phyloP scores from a whole-genome alignment of 768 basidiomycete genomes.

The Russula griseocarnosa region DNA sequence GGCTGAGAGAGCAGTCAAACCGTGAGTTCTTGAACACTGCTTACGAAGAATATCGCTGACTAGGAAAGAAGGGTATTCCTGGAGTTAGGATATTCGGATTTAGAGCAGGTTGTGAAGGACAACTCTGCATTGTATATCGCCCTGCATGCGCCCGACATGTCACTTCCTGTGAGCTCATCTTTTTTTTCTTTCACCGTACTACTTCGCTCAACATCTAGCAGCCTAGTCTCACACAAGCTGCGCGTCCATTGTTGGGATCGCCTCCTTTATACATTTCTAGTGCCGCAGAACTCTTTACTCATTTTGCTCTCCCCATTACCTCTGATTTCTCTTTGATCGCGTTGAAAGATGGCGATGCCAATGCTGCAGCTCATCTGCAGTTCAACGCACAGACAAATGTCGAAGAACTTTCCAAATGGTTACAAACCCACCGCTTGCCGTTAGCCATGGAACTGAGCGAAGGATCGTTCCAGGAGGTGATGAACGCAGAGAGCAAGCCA shows the following conservation, averaged over 20 bases:
- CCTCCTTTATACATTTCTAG: constrained; percentile 47
- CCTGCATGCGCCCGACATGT: constrained; percentile 41
- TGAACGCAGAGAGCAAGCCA: constrained; percentile 73
- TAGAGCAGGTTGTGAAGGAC: constrained; percentile 43
- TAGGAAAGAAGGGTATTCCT: constrained; percentile 35
- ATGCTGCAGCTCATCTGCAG: constrained; percentile 45
- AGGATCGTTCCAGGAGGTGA: constrained; percentile 77
- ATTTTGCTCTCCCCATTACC: constrained; percentile 32
- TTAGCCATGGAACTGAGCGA: constrained; percentile 68
- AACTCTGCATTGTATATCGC: constrained; percentile 59
- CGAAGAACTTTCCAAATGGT: constrained; percentile 42
- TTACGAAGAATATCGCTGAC: constrained; percentile 8
- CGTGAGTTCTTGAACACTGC: constrained; percentile 47
- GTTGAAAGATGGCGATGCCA: constrained; percentile 56
- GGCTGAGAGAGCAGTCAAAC: constrained; percentile 65
- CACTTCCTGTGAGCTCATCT: constrained; percentile 35
- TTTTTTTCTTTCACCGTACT: neutral
- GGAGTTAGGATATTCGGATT: constrained; percentile 40
- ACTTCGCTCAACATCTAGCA: constrained; percentile 29
- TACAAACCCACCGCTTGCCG: constrained; percentile 68
- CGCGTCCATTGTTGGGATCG: constrained; percentile 47
- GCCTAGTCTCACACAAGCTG: constrained; percentile 54
- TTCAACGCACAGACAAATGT: constrained; percentile 24
- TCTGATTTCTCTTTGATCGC: constrained; percentile 63
- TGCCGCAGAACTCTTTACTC: constrained; percentile 34